Percentiles rank a stretch among this genome's conserved stretches.
phyloP scores from a whole-genome alignment of 805 yeast species.

The Candida nanaspora region DNA sequence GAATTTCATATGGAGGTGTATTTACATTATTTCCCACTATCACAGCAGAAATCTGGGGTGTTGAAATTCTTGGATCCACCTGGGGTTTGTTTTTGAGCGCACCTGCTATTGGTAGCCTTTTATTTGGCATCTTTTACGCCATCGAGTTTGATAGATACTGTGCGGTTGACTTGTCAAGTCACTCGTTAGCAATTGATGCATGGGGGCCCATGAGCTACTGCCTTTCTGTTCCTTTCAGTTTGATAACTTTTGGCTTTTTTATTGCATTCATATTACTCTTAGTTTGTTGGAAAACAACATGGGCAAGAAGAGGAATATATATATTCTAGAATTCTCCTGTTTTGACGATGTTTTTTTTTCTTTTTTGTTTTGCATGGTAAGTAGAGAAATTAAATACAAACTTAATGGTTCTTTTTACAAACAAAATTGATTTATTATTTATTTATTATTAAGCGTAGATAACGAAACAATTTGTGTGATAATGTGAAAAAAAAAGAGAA shows the following conservation, averaged over 20 bases:
- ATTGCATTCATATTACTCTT: not conserved
- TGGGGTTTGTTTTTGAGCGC: conserved; percentile 89
- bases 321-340: no score
- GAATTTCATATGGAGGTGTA: conserved; percentile 71
- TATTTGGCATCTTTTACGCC: conserved; percentile 69
- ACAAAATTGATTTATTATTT: no score
- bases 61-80: conserved; percentile 77
- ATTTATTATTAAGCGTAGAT: no score
- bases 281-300: not conserved
- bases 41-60: conserved; percentile 78
- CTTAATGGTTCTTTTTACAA: no score
- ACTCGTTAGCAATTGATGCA: no score
- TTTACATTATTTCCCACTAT: conserved; percentile 81
- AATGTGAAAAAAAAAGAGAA: no score
- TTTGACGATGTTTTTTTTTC: no score
- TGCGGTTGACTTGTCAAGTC: not conserved
- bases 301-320: not conserved
- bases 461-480: no score
- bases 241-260: not conserved
- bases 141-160: conserved; percentile 42
- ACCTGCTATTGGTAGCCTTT: conserved; percentile 75
- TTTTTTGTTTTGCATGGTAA: no score
- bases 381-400: no score
- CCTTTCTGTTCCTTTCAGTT: not conserved
- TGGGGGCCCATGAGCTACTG: no score